Conservation (phyloP, 2,329 filamentous ascomycete genomes). For the Phialophora expanda region DNA sequence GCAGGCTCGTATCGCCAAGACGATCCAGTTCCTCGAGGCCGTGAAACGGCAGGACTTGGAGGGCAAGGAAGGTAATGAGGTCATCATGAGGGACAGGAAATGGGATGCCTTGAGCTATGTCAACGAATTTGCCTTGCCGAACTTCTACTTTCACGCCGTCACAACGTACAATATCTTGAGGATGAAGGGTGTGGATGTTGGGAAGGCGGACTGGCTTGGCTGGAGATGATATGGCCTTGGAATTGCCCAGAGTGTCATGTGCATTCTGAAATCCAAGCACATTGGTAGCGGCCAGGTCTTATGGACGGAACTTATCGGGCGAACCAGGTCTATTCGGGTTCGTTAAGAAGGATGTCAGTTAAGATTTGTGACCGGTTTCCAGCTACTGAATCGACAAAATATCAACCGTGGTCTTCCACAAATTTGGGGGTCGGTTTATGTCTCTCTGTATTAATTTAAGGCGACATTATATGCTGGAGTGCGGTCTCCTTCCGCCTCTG, state of each 20-base stretch:
- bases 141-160: slow-evolving; percentile 68
- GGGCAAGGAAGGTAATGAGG: slow-evolving; percentile 49
- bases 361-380: background rate
- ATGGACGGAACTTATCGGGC: background rate
- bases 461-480: background rate
- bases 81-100: slow-evolving; percentile 49
- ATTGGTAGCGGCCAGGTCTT: background rate
- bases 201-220: slow-evolving; percentile 63
- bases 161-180: slow-evolving; percentile 67
- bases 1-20: slow-evolving; percentile 54
- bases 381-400: background rate
- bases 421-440: background rate
- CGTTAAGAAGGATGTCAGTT: background rate
- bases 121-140: slow-evolving; percentile 59
- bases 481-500: background rate
- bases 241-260: background rate
- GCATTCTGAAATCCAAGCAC: background rate
- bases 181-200: slow-evolving; percentile 65
- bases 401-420: background rate
- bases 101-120: slow-evolving; percentile 56
- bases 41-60: slow-evolving; percentile 53
- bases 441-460: background rate
- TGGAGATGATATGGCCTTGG: background rate
- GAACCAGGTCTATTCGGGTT: background rate
- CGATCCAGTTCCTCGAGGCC: slow-evolving; percentile 54